A percentile compares a stretch with the other conserved stretches of the same genome.
phyloP scores from a whole-genome alignment of 768 basidiomycete species.

The Lentinus brumalis region DNA sequence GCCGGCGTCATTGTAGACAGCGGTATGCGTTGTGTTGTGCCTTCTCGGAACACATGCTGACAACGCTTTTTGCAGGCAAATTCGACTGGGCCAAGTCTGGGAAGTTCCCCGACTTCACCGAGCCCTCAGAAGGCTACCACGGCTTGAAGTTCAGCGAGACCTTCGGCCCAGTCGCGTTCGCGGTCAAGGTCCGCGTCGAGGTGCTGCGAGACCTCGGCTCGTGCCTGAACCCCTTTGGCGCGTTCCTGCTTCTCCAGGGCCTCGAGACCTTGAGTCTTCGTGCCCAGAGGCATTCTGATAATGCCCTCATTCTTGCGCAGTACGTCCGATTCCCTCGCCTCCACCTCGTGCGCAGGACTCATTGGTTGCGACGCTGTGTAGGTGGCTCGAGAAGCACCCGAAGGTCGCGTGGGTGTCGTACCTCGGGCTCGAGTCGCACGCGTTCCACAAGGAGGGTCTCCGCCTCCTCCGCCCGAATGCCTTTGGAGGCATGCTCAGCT shows the following conservation, averaged over 20 bases:
- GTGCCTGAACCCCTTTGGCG: conserved; percentile 67
- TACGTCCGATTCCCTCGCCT: conserved; percentile 24
- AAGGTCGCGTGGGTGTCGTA: conserved; percentile 80
- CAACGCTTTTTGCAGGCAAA: conserved; percentile 44
- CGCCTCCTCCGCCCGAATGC: conserved; percentile 54
- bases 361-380: neutral
- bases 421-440: conserved; percentile 65
- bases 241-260: conserved; percentile 77
- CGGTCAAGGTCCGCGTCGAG: conserved; percentile 64
- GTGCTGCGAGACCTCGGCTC: conserved; percentile 70
- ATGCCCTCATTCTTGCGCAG: conserved; percentile 68
- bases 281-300: conserved; percentile 69
- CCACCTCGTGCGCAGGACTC: neutral
- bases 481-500: conserved; percentile 77
- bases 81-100: conserved; percentile 74
- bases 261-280: conserved; percentile 77
- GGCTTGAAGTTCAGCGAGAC: conserved; percentile 66
- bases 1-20: conserved; percentile 75
- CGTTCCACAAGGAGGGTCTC: conserved; percentile 59
- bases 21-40: conserved; percentile 43
- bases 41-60: no score
- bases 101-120: conserved; percentile 73
- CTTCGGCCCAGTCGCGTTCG: conserved; percentile 66
- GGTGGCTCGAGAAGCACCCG: conserved; percentile 64
- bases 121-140: conserved; percentile 76